These are phyloP conservation scores for Vigna reflexopilosa DNA, from an alignment of 306 rosid species.

Conservation along the genomic window DNA sequence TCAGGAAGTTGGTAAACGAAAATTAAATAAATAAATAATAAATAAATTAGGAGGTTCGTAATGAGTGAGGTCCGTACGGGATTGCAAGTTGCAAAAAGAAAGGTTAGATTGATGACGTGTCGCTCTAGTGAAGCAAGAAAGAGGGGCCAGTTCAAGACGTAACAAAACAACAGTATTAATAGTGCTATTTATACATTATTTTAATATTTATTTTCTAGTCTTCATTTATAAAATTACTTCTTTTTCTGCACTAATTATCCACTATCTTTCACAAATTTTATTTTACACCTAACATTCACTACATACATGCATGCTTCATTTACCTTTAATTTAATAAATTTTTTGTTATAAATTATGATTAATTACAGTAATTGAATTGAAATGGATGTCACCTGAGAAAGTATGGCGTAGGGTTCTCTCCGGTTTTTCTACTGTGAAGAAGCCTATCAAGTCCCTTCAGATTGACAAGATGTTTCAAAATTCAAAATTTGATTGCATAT, in stretches of 20 bases:
- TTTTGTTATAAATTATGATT: neutral
- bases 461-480: conserved; percentile 49
- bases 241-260: neutral
- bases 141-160: conserved; percentile 21
- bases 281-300: neutral
- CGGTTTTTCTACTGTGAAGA: neutral
- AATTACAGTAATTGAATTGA: neutral
- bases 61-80: neutral
- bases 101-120: conserved; percentile 30
- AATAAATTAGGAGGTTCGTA: neutral
- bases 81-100: conserved; percentile 6
- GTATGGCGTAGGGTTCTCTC: no score
- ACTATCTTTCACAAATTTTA: neutral
- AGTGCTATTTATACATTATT: neutral
- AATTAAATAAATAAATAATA: no score
- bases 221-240: no score
- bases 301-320: neutral
- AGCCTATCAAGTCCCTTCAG: conserved; percentile 38
- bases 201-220: no score
- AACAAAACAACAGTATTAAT: neutral
- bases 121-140: conserved; percentile 3
- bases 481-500: conserved; percentile 31
- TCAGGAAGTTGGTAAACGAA: no score
- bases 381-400: conserved; percentile 38
- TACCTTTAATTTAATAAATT: neutral